phyloP scores from a whole-genome alignment of 768 basidiomycete species.

The Lactifluus echinatus region DNA sequence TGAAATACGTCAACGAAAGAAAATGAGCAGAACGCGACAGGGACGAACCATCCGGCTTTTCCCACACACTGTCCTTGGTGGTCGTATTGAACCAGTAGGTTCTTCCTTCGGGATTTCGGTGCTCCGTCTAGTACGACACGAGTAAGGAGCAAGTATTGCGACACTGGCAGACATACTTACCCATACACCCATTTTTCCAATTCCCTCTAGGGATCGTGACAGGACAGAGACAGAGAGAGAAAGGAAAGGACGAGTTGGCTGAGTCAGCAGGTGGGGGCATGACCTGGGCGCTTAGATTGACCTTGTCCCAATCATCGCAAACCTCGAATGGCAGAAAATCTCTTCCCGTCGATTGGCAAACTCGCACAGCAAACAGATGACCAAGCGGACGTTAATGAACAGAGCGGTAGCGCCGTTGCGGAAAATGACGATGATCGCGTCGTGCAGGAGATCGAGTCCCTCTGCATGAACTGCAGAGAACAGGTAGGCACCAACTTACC shows the following conservation, averaged over 20 bases:
- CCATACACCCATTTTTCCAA: conserved; percentile 9
- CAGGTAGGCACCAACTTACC: conserved; percentile 47
- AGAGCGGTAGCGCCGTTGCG: background rate
- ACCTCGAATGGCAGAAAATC: conserved; percentile 23
- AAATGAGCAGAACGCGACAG: background rate
- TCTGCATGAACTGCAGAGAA: conserved; percentile 91
- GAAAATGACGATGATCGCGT: conserved; percentile 50
- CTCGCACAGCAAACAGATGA: conserved; percentile 43
- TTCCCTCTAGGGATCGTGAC: background rate
- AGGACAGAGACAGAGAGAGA: too few species aligned
- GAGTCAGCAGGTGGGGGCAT: conserved; percentile 6
- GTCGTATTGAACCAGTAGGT: conserved; percentile 95
- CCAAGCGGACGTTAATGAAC: conserved; percentile 22
- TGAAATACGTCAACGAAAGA: background rate
- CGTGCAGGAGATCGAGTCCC: conserved; percentile 77
- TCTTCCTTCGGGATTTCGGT: conserved; percentile 93
- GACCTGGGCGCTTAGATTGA: background rate
- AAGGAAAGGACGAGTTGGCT: background rate
- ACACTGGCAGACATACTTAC: background rate
- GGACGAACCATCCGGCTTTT: conserved; percentile 86
- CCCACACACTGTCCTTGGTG: conserved; percentile 91
- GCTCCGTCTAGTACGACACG: conserved; percentile 57
- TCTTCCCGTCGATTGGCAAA: conserved; percentile 53
- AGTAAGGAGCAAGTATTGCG: background rate
- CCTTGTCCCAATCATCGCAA: background rate